Base-by-base conservation (phyloP, 2,329 filamentous ascomycete species). In the Hypoxylon sp. region DNA sequence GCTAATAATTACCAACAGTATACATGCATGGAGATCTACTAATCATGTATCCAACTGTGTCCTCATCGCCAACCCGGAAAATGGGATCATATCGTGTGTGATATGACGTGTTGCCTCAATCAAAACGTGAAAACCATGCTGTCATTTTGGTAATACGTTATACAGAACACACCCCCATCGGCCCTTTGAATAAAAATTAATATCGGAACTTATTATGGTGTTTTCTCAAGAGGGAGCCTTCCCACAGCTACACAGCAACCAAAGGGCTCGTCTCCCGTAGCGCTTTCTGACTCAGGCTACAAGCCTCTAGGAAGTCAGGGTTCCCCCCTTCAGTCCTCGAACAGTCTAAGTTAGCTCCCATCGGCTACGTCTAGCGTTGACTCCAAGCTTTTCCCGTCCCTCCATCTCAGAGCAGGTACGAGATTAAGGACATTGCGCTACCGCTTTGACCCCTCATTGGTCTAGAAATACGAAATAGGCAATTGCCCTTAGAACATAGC, bases 51-150 rank as follows among this genome's bases (percentile, higher is more conserved):
- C 62, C 40, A 55, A 10, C 58, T 62, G 56, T 63, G 69, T 40
- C 44, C 69, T 63, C 35, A 49, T 58, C 56, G 40, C 22, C 33
- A 30, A 48, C 50, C 20, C 33, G 10, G 31, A 17, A 55, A 30
- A n/a, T 33, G 30, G 49, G 33, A 48, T 49, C 37, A 51, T 11
- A 33, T 51, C 27, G 53, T 27, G 42, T 49, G 44, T 25, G 20
- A 63, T 63, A 54, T 67, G 27, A 54, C 33, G 50, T 2, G 40
- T 58, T 62, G 68, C 68, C 57, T 68, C 31, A 55, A 11, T 53
- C 44, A 40, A 54, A 61, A 62, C 64, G 61, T 65, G 61, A 20
- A 55, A 37, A 57, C 49, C 57, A 65, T n/a, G 37, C 33, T 20
- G 10, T 44, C 31, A 25, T 31, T 57, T 61, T 30, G 13, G 37